These are phyloP conservation scores for Solanum chaucha DNA, from an alignment of 257 asterid species.

Conservation along the genomic window DNA sequence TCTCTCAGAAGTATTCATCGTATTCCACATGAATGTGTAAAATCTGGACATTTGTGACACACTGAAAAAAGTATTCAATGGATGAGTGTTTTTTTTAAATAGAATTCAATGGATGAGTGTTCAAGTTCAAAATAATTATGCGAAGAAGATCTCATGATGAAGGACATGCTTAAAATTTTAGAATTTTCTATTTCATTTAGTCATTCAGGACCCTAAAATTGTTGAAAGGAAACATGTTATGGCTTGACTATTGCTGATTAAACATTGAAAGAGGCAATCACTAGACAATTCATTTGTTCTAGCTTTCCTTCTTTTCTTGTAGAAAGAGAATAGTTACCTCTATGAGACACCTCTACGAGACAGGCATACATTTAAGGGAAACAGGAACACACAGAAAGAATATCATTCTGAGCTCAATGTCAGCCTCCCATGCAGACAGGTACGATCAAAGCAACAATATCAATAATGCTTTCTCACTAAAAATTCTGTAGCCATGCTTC, in stretches of 20 bases:
- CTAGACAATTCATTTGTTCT: background rate
- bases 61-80: conserved; percentile 26
- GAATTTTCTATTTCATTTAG: background rate
- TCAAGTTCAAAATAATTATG: background rate
- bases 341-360: background rate
- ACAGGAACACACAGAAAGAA: background rate
- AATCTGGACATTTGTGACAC: conserved; percentile 72
- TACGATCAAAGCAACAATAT: background rate
- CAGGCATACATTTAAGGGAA: background rate
- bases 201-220: background rate
- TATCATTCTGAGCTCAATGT: background rate
- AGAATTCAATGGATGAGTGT: background rate
- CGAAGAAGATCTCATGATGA: background rate
- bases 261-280: background rate
- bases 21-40: conserved; percentile 67
- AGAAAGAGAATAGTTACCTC: background rate
- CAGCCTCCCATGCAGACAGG: background rate
- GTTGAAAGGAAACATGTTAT: background rate
- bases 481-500: background rate
- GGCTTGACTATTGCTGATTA: background rate
- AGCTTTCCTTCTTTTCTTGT: background rate
- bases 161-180: background rate
- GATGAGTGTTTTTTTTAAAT: background rate
- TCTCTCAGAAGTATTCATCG: conserved; percentile 48
- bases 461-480: background rate